Evolutionary conservation across 2,329 filamentous ascomycete species (phyloP), one percentile per base, ranked within the genome.

Genomic region (Monascus ruber): DNA sequence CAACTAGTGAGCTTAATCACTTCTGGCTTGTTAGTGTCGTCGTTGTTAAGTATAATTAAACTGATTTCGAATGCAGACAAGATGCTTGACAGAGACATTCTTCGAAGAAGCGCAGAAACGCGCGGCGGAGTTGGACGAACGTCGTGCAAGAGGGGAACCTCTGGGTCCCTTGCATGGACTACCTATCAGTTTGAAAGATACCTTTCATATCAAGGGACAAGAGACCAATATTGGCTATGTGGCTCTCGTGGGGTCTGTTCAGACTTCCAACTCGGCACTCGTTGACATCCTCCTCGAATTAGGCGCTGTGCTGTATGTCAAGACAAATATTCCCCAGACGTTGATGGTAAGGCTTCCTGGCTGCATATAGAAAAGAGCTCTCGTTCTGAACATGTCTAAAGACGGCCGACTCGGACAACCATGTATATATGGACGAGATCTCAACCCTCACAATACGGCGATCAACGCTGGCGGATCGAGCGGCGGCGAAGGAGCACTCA

Each of bases 111-210:
- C 63, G 0, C 39, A 65, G 2, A 50, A 58, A 4, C 47, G 55
- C n/a, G 65, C 64, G 3, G 47, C 52, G 26, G 50, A 52, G 9
- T 53, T 67, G 1, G 64, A 68, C 41, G 46, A 52, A 1, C 58
- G 63, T 34, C 45, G 60, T 1, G 27, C 46, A 24, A 43, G 45
- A 6, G 53, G 53, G 6, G 54, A 49, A 29, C 47, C 55, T 0
- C 34, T 61, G 4, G 62, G 63, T 0, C 63, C 64, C 1, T 42
- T 66, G 2, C 64, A 67, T 42, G 63, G 63, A 0, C 42, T 66
- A 0, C 63, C 63, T 0, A 50, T 67, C 24, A 59, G 55, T 31
- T 32, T 66, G 17, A 67, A 63, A 34, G 41, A 43, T 31, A 35
- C 31, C 9, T 45, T 43, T 32, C 41, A 40, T 38, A 29, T 46